Base-by-base conservation (phyloP, 805 yeast species). In the Wickerhamiella allomyrinae region DNA sequence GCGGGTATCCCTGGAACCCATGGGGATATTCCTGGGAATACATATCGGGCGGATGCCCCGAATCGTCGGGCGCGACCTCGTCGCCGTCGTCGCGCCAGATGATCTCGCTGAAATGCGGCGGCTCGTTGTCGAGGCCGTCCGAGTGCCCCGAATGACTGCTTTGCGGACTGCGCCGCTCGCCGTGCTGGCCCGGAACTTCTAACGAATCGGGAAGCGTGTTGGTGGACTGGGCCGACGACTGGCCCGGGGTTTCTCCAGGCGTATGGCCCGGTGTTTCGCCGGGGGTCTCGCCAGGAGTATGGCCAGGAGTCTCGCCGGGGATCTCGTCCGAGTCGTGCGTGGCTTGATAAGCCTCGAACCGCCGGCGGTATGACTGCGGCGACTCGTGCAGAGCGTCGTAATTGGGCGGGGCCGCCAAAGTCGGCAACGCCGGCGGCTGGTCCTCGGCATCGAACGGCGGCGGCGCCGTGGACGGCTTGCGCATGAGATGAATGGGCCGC, bases 381-480 rank as follows among this genome's bases (percentile, higher is more conserved):
- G 41, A 29, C 17, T 46, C 54, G 6, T 25, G 27, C 14, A 29
- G 20, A 19, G 41, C 35, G 14, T 49, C 49, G 42, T 54, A 54
- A 22, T 44, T 43, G 14, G 65, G 61, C 7, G 62, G 61, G 36
- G 48, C 45, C n/a, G n/a, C n/a, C n/a, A n/a, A n/a, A n/a, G n/a
- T n/a, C n/a, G n/a, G n/a, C 36, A 51, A 45, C 8, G 63, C 57
- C 2, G 70, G 70, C 2, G 70, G 66, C 9, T 53, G 46, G 2
- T 55, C 46, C 27, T 66, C 70, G 9, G 66, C 70, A 34, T 65
- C 73, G 47, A 79, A 77, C 5, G 82, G 73, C 1, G 84, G 85
- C 3, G 84, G 84, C 31, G 74, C 74, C 29, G 65, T 52, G 5
- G 76, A 67, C 14, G 80, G 82, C 49, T 66, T 62, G 40, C 81